Conservation (phyloP, 108 stramenopile species). For the Nitzschia putrida region DNA sequence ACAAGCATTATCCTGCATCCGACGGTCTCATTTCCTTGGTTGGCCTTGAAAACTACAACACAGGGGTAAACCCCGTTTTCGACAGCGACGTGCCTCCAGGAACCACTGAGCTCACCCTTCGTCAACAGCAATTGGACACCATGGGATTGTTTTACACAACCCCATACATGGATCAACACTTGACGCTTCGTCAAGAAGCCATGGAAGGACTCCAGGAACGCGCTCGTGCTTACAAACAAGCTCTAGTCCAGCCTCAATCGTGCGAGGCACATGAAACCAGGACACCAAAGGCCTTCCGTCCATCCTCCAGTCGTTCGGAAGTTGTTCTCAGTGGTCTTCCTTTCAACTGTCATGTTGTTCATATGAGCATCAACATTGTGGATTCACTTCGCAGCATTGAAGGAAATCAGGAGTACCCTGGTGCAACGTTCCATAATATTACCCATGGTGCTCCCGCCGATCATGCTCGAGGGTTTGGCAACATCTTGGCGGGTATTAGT, state of each 20-base stretch:
- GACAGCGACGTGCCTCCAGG: constrained; percentile 31
- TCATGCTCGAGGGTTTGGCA: constrained; percentile 85
- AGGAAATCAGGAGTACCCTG: constrained; percentile 34
- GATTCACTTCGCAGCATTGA: constrained; percentile 34
- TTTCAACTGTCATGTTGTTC: constrained; percentile 82
- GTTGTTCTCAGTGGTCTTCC: constrained; percentile 66
- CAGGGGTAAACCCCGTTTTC: constrained; percentile 45
- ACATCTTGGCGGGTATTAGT: constrained; percentile 46
- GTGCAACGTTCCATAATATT: constrained; percentile 59
- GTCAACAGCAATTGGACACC: constrained; percentile 67
- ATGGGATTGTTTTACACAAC: constrained; percentile 76
- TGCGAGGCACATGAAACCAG: constrained; percentile 55
- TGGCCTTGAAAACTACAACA: constrained; percentile 61
- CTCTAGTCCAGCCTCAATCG: constrained; percentile 38
- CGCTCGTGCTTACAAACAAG: constrained; percentile 36
- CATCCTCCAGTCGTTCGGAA: constrained; percentile 57
- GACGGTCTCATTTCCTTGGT: constrained; percentile 67
- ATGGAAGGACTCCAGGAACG: constrained; percentile 51
- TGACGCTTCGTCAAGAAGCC: constrained; percentile 48
- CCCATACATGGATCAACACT: constrained; percentile 60
- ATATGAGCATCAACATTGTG: constrained; percentile 54
- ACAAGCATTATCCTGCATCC: constrained; percentile 16
- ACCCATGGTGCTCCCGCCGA: constrained; percentile 88
- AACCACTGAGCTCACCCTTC: constrained; percentile 18
- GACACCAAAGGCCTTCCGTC: constrained; percentile 74